Evolutionary conservation across 2,329 filamentous ascomycete species (phyloP).

Genomic region (Ophidiomyces ophidiicola): DNA sequence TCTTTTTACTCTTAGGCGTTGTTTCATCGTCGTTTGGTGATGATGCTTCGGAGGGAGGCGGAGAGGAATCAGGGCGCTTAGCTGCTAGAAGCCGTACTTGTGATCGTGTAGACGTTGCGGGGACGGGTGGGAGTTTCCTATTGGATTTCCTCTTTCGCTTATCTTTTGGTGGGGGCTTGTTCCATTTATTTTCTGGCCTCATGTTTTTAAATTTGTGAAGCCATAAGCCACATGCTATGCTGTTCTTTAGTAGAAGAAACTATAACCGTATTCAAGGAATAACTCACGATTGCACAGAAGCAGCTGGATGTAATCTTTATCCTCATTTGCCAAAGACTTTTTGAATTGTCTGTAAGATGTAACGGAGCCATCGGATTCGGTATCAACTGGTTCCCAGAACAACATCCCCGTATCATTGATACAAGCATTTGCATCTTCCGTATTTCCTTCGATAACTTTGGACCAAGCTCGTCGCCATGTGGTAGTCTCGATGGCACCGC

Average conservation of each 20-base stretch:
- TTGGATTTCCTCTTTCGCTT: constrained; percentile 32
- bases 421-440: constrained; percentile 57
- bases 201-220: constrained; percentile 77
- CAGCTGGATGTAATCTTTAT: constrained; percentile 60
- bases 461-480: constrained; percentile 91
- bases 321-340: constrained; percentile 54
- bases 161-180: constrained; percentile 43
- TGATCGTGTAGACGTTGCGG: constrained; percentile 17
- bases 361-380: constrained; percentile 50
- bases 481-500: constrained; percentile 86
- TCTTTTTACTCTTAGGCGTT: constrained; percentile 6
- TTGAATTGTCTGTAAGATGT: constrained; percentile 61
- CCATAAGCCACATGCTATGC: constrained; percentile 76
- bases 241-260: constrained; percentile 22
- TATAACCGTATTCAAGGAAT: not conserved
- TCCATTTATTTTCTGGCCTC: constrained; percentile 75
- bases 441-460: constrained; percentile 59
- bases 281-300: constrained; percentile 76
- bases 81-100: constrained; percentile 16
- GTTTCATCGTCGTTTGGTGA: constrained; percentile 16
- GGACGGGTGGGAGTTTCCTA: constrained; percentile 25
- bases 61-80: constrained; percentile 27
- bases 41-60: constrained; percentile 10
- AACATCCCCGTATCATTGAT: constrained; percentile 62
- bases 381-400: constrained; percentile 56